phyloP scores from a whole-genome alignment of 1,139 yeast genomes.

The Zygoascus hellenicus region DNA sequence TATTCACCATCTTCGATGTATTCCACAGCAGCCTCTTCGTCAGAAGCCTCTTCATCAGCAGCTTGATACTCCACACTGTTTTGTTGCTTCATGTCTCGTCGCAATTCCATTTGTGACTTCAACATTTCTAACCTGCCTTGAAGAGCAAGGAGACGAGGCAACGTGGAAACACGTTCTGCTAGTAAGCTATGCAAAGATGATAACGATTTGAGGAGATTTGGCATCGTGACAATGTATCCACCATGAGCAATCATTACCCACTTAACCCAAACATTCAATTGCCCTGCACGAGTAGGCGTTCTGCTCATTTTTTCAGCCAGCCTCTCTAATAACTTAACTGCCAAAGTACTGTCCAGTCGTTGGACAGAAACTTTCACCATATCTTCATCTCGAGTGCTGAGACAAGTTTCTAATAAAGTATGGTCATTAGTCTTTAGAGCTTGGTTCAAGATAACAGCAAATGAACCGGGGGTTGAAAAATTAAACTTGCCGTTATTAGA shows the following conservation, averaged over 20 bases:
- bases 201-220: slow-evolving; percentile 61
- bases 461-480: slow-evolving; percentile 25
- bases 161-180: slow-evolving; percentile 63
- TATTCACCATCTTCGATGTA: slow-evolving; percentile 50
- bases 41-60: slow-evolving; percentile 31
- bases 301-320: slow-evolving; percentile 80
- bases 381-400: slow-evolving; percentile 59
- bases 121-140: slow-evolving; percentile 77
- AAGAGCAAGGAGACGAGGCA: slow-evolving; percentile 73
- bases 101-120: slow-evolving; percentile 61
- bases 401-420: slow-evolving; percentile 59
- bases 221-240: slow-evolving; percentile 64
- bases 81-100: slow-evolving; percentile 45
- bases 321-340: slow-evolving; percentile 70
- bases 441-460: slow-evolving; percentile 38
- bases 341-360: slow-evolving; percentile 63
- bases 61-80: slow-evolving; percentile 15
- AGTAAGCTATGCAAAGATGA: slow-evolving; percentile 75
- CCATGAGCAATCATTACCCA: slow-evolving; percentile 93
- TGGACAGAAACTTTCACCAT: slow-evolving; percentile 69
- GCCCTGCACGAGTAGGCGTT: slow-evolving; percentile 60
- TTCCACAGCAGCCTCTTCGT: slow-evolving; percentile 41
- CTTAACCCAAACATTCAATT: slow-evolving; percentile 82
- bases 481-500: slow-evolving; percentile 7
- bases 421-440: slow-evolving; percentile 39